Conservation (phyloP, 2,329 filamentous ascomycete species). For the Paecilomyces sp. region DNA sequence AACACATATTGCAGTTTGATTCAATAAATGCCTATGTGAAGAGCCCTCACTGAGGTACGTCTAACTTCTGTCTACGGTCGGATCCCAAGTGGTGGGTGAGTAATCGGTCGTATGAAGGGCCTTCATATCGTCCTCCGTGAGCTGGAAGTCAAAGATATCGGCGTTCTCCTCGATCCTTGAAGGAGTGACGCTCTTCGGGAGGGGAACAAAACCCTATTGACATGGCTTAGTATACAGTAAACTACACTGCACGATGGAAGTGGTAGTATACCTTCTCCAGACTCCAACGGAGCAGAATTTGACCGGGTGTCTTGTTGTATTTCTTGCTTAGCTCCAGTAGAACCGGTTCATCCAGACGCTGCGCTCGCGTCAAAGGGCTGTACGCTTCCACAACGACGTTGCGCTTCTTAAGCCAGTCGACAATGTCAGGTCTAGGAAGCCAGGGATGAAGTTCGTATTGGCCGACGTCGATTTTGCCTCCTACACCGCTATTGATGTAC, state of each 20-base stretch:
- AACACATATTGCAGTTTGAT: background rate
- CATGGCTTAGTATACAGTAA: background rate
- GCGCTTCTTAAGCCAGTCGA: conserved; percentile 63
- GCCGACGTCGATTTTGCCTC: conserved; percentile 70
- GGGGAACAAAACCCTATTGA: conserved; percentile 50
- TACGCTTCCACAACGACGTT: conserved; percentile 55
- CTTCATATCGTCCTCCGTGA: conserved; percentile 53
- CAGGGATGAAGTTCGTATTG: conserved; percentile 91
- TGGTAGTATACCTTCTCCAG: conserved; percentile 43
- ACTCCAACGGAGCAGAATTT: conserved; percentile 56
- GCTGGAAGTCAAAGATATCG: conserved; percentile 53
- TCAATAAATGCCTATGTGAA: background rate
- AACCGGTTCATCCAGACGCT: conserved; percentile 46
- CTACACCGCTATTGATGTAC: conserved; percentile 33
- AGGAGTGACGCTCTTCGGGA: conserved; percentile 57
- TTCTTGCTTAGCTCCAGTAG: conserved; percentile 48
- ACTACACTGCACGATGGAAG: background rate
- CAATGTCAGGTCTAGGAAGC: conserved; percentile 72
- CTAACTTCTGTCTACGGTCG: background rate
- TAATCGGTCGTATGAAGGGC: conserved; percentile 49
- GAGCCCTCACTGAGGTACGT: background rate
- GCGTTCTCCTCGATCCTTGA: conserved; percentile 57
- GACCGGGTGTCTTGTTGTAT: conserved; percentile 50
- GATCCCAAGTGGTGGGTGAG: conserved; percentile 2
- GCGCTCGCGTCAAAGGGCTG: conserved; percentile 39